Evolutionary conservation across 495 filamentous ascomycete genomes (phyloP).

Genomic region (Penicillium subrubescens): DNA sequence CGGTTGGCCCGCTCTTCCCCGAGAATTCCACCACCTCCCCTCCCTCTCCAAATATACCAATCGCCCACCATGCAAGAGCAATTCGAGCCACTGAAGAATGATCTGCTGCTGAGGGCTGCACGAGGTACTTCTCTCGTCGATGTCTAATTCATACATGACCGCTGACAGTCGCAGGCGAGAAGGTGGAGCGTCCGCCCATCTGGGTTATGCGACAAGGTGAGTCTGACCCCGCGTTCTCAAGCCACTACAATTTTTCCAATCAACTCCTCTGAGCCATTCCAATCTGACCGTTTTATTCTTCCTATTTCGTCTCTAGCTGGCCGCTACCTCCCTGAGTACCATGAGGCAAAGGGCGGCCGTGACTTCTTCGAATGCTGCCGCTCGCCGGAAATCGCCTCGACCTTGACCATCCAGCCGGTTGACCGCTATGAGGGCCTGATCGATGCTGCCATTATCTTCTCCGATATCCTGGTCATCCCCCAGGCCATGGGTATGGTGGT

Average conservation of each 20-base stretch:
- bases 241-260: neutral
- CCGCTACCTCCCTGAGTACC: conserved; percentile 96
- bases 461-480: conserved; percentile 95
- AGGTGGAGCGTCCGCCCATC: conserved; percentile 87
- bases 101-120: conserved; percentile 84
- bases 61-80: conserved; percentile 56
- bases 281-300: neutral
- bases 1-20: no score
- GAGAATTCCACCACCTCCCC: conserved; percentile 27
- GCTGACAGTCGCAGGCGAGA: conserved; percentile 65
- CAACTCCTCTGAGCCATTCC: neutral
- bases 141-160: conserved; percentile 3
- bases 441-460: conserved; percentile 98
- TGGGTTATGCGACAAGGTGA: conserved; percentile 99
- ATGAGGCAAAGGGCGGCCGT: conserved; percentile 80
- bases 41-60: conserved; percentile 27
- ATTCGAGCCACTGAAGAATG: conserved; percentile 85
- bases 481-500: conserved; percentile 97
- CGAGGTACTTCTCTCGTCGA: conserved; percentile 59
- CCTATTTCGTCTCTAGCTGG: conserved; percentile 60
- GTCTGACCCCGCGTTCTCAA: conserved; percentile 5
- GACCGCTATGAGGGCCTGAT: conserved; percentile 87
- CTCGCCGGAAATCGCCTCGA: conserved; percentile 86
- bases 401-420: conserved; percentile 89
- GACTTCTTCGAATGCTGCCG: conserved; percentile 99